Evolutionary conservation across 139 green algal genomes (phyloP).

Genomic region (Pycnococcus provasolii): DNA sequence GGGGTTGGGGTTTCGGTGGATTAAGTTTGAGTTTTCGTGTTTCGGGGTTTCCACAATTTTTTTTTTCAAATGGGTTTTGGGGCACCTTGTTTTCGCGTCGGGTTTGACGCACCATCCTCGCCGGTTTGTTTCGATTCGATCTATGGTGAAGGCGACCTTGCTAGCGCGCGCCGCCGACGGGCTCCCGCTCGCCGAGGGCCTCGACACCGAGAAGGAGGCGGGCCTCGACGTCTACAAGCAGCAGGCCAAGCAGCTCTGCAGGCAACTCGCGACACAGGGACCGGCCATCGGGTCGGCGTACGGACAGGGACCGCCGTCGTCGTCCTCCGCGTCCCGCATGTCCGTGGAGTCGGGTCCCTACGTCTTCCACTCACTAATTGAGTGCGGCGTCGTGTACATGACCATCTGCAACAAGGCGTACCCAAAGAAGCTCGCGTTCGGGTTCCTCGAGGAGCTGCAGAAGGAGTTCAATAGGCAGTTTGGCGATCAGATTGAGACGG

Average conservation of each 20-base stretch:
- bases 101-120: too few species aligned
- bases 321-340: constrained; percentile 37
- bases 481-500: constrained; percentile 69
- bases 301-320: constrained; percentile 14
- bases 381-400: constrained; percentile 76
- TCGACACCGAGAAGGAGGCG: constrained; percentile 76
- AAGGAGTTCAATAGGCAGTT: constrained; percentile 86
- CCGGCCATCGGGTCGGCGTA: not conserved
- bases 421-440: constrained; percentile 94
- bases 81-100: too few species aligned
- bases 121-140: too few species aligned
- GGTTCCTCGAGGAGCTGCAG: constrained; percentile 95
- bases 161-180: constrained; percentile 82
- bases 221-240: constrained; percentile 82
- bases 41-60: too few species aligned
- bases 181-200: constrained; percentile 83
- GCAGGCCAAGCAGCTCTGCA: constrained; percentile 82
- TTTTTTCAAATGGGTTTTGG: too few species aligned
- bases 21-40: too few species aligned
- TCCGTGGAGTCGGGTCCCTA: constrained; percentile 55
- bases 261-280: constrained; percentile 40
- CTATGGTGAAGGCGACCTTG: constrained; percentile 90
- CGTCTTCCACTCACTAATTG: constrained; percentile 67
- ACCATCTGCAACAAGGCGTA: constrained; percentile 82
- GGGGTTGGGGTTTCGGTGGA: too few species aligned